A percentile compares a stretch with the other conserved stretches of the same genome.
phyloP scores from a whole-genome alignment of 2,329 filamentous ascomycete species.

The Apiospora hydei region DNA sequence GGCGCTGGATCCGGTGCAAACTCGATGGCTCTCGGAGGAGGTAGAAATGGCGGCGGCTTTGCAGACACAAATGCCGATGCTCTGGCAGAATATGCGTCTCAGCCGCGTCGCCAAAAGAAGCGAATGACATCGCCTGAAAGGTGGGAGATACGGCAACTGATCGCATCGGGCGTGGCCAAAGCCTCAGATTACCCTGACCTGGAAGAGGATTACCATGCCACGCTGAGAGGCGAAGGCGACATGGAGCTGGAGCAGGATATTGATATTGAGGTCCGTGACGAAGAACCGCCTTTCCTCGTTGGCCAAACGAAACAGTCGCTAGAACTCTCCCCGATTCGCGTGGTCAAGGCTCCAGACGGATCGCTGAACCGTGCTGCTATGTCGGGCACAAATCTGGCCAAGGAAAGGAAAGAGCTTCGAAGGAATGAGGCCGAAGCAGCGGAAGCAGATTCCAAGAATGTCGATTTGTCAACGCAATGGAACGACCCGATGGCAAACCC shows the following conservation, averaged over 20 bases:
- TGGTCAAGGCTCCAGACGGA: constrained; percentile 97
- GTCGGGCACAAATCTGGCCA: constrained; percentile 86
- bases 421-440: constrained; percentile 85
- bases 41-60: constrained; percentile 60
- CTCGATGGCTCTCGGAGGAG: constrained; percentile 74
- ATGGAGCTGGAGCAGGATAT: constrained; percentile 96
- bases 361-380: constrained; percentile 97
- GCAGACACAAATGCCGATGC: constrained; percentile 61
- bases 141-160: constrained; percentile 97
- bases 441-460: constrained; percentile 72
- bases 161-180: constrained; percentile 92
- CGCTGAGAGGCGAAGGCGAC: constrained; percentile 82
- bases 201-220: constrained; percentile 91
- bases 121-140: constrained; percentile 94
- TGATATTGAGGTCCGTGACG: constrained; percentile 95
- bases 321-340: constrained; percentile 92
- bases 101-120: constrained; percentile 75
- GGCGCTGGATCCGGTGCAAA: constrained; percentile 82
- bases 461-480: constrained; percentile 91
- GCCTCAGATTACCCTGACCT: constrained; percentile 94
- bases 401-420: constrained; percentile 86
- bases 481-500: constrained; percentile 94
- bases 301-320: constrained; percentile 97
- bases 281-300: constrained; percentile 93
- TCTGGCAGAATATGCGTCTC: constrained; percentile 66